A percentile compares a stretch with the other conserved stretches of the same genome.
These are phyloP conservation scores for Wickerhamomyces mucosus DNA, from an alignment of 805 yeast species.

Conservation along the genomic window DNA sequence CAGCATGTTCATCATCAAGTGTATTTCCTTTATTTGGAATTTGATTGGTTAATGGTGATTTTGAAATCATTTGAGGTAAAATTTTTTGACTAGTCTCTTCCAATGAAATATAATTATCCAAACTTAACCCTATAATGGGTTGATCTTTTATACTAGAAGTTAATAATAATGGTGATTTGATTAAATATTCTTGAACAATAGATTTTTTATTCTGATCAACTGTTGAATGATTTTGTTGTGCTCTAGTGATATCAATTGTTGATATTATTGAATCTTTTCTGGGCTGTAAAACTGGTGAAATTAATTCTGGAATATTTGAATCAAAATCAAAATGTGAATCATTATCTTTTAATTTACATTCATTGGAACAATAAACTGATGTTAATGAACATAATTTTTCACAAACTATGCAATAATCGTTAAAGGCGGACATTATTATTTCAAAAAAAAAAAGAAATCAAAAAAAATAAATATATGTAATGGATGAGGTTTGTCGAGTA, in stretches of 20 bases:
- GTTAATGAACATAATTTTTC: conserved; percentile 38
- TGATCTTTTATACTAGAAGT: conserved; percentile 17
- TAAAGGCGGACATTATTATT: conserved; percentile 26
- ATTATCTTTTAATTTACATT: conserved; percentile 26
- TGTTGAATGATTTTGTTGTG: conserved; percentile 11
- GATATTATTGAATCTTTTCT: conserved; percentile 17
- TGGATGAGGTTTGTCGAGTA: too few relatives aligned
- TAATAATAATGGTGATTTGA: conserved; percentile 19
- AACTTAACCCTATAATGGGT: conserved; percentile 17
- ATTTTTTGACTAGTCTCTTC: conserved; percentile 5
- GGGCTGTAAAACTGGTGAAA: conserved; percentile 22
- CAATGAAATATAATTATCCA: conserved; percentile 16
- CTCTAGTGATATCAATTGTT: conserved; percentile 5
- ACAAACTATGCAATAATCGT: conserved; percentile 51
- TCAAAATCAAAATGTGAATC: conserved; percentile 17
- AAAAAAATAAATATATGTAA: not conserved
- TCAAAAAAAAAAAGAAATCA: not conserved
- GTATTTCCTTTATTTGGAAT: too few relatives aligned
- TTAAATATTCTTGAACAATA: conserved; percentile 15
- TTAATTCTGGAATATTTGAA: conserved; percentile 20
- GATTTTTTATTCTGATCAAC: conserved; percentile 8
- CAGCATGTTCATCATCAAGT: conserved; percentile 13
- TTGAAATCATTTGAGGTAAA: too few relatives aligned
- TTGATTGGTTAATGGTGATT: too few relatives aligned
- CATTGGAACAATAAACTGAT: conserved; percentile 37